These are phyloP conservation scores for Spiraea crenata DNA, from an alignment of 331 rosid species.

Conservation along the genomic window DNA sequence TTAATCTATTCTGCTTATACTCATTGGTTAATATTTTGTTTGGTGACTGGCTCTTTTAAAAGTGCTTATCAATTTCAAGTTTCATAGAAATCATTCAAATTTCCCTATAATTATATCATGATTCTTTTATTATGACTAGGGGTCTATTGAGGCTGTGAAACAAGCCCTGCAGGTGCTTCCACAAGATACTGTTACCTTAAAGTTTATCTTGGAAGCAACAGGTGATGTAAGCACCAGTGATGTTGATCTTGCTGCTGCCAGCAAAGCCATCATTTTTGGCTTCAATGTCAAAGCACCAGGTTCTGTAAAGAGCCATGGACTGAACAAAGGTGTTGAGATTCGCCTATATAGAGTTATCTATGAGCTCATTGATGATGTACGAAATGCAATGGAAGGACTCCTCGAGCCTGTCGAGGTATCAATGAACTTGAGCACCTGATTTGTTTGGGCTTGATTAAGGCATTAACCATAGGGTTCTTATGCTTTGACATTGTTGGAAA, in stretches of 20 bases:
- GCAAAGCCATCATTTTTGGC: slow-evolving; percentile 84
- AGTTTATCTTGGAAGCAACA: slow-evolving; percentile 91
- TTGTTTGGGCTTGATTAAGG: slow-evolving; percentile 9
- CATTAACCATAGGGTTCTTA: neutral
- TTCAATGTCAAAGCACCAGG: slow-evolving; percentile 80
- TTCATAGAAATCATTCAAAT: slow-evolving; percentile 22
- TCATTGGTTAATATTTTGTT: neutral
- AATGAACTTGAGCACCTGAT: slow-evolving; percentile 3
- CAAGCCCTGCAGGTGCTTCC: slow-evolving; percentile 95
- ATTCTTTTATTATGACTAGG: slow-evolving; percentile 48
- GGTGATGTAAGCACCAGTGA: slow-evolving; percentile 89
- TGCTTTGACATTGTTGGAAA: slow-evolving; percentile 15
- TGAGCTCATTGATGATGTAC: slow-evolving; percentile 84
- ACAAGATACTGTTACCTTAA: slow-evolving; percentile 80
- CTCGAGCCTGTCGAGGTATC: slow-evolving; percentile 77
- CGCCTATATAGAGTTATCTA: slow-evolving; percentile 84
- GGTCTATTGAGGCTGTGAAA: slow-evolving; percentile 90
- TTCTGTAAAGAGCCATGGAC: slow-evolving; percentile 81
- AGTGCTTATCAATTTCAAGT: neutral
- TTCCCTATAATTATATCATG: slow-evolving; percentile 17
- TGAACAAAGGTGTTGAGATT: slow-evolving; percentile 83
- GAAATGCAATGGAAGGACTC: slow-evolving; percentile 98
- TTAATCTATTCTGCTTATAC: neutral
- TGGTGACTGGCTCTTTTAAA: neutral
- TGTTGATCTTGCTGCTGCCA: slow-evolving; percentile 91